Evolutionary conservation across 1,284 basidiomycete genomes (phyloP).

Genomic region (Singerocomus inundabilis): DNA sequence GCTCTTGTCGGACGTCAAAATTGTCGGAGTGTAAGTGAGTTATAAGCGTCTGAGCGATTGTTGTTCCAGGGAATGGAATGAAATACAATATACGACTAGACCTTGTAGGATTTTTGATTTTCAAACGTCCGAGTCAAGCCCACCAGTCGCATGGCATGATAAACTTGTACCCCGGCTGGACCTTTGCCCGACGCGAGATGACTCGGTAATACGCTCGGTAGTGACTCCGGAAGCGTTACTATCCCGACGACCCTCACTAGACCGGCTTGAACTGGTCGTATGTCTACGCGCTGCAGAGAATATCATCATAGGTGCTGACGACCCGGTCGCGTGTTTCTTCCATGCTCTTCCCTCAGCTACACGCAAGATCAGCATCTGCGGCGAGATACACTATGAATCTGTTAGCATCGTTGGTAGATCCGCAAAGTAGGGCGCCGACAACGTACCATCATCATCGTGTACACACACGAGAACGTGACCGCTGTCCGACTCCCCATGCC

Average conservation of each 20-base stretch:
- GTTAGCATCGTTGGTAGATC: not conserved
- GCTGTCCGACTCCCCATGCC: not conserved
- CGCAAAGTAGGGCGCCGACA: not conserved
- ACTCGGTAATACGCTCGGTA: no score
- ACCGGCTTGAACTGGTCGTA: not conserved
- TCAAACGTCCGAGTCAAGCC: no score
- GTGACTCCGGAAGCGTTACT: not conserved
- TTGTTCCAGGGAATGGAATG: no score
- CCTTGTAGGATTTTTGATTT: no score
- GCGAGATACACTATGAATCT: constrained; percentile 13
- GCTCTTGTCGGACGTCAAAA: no score
- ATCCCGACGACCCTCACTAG: not conserved
- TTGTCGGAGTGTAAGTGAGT: no score
- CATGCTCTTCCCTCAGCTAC: constrained; percentile 9
- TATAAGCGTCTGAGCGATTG: no score
- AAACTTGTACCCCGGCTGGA: not conserved
- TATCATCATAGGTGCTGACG: not conserved
- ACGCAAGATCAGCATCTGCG: constrained; percentile 22
- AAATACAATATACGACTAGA: no score
- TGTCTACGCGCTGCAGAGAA: not conserved
- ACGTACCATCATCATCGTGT: constrained; percentile 11
- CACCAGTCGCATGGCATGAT: not conserved
- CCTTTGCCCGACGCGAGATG: not conserved
- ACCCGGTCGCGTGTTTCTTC: not conserved
- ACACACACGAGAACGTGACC: constrained; percentile 6